These are phyloP conservation scores for Populus davidiana DNA, from an alignment of 345 rosid genomes.

Conservation along the genomic window DNA sequence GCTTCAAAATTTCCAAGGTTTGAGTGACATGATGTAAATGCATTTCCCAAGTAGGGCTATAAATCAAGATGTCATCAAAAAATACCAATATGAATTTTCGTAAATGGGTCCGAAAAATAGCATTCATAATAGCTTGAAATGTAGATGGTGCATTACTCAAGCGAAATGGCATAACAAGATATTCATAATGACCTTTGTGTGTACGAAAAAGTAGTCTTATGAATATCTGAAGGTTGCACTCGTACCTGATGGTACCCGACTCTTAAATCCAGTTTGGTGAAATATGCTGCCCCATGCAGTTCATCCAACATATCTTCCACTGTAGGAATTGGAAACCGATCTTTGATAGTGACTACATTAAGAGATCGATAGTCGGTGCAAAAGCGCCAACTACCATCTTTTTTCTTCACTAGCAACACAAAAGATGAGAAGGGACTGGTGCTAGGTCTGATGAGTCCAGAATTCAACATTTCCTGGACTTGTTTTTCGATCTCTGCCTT, in stretches of 20 bases:
- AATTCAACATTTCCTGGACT: background rate
- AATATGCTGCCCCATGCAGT: too few relatives aligned
- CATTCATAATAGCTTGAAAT: background rate
- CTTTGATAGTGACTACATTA: background rate
- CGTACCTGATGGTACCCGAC: too few relatives aligned
- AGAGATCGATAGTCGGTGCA: background rate
- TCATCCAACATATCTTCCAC: too few relatives aligned
- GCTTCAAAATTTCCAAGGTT: background rate
- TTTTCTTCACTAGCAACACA: background rate
- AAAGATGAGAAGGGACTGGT: background rate
- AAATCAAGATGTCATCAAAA: background rate
- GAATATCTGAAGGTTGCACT: background rate
- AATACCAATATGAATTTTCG: background rate
- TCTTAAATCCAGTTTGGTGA: too few relatives aligned
- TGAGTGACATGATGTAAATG: background rate
- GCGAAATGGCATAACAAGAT: background rate
- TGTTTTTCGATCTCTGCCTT: background rate
- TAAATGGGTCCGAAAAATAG: background rate
- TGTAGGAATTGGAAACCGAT: too few relatives aligned
- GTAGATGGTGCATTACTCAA: background rate
- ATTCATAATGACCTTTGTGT: background rate
- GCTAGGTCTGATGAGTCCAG: background rate
- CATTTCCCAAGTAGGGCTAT: background rate
- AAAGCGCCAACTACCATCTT: background rate
- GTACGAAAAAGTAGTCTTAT: background rate